A percentile compares a stretch with the other conserved stretches of the same genome.
phyloP scores from a whole-genome alignment of 495 filamentous ascomycete species.

The Daldinia loculata region DNA sequence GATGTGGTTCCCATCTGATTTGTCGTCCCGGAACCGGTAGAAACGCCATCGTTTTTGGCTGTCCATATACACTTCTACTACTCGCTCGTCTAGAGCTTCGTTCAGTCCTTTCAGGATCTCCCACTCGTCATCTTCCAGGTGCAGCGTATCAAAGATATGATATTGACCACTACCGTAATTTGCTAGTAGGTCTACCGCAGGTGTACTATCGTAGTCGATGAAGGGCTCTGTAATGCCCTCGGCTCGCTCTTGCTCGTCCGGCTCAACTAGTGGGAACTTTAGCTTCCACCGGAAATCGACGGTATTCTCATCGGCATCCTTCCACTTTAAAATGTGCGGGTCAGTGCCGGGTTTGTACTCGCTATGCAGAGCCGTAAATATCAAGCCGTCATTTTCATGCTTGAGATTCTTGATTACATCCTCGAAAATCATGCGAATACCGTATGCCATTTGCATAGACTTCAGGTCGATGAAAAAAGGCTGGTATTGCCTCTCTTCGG shows the following conservation, averaged over 20 bases:
- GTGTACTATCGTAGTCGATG: slow-evolving; percentile 63
- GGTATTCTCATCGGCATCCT: slow-evolving; percentile 89
- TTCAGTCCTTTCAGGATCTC: slow-evolving; percentile 74
- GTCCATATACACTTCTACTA: slow-evolving; percentile 90
- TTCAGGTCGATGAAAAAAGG: slow-evolving; percentile 87
- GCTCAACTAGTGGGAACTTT: slow-evolving; percentile 75
- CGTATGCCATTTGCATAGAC: slow-evolving; percentile 85
- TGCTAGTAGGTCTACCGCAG: slow-evolving; percentile 58
- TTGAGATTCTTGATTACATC: slow-evolving; percentile 81
- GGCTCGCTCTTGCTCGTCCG: slow-evolving; percentile 70
- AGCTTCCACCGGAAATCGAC: slow-evolving; percentile 87
- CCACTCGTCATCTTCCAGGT: slow-evolving; percentile 81
- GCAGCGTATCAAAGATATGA: slow-evolving; percentile 68
- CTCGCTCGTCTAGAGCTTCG: slow-evolving; percentile 78
- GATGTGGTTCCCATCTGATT: slow-evolving; percentile 88
- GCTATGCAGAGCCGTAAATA: slow-evolving; percentile 90
- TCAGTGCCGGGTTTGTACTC: slow-evolving; percentile 92
- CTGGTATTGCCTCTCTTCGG: slow-evolving; percentile 72
- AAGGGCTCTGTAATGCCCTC: slow-evolving; percentile 66
- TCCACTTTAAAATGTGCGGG: slow-evolving; percentile 95
- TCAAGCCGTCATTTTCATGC: slow-evolving; percentile 94
- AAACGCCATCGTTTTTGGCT: slow-evolving; percentile 77
- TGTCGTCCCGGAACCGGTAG: slow-evolving; percentile 89
- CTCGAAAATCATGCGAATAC: slow-evolving; percentile 88
- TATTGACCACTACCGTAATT: slow-evolving; percentile 62